Percentiles rank a stretch among this genome's conserved stretches.
Conservation (phyloP, 495 filamentous ascomycete species). For the Podospora pseudoanserina region DNA sequence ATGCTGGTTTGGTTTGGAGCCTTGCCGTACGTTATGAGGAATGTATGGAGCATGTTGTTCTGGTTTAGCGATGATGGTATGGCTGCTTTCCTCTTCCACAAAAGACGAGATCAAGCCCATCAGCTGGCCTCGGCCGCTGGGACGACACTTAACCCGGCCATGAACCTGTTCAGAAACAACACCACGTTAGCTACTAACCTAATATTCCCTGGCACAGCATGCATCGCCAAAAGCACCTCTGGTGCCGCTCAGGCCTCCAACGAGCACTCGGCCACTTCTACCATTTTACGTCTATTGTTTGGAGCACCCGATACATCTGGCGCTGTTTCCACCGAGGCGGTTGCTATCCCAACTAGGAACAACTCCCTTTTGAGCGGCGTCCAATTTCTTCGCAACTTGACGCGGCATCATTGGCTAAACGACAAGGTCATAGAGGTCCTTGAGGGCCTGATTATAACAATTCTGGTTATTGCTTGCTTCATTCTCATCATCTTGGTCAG, state of each 20-base stretch:
- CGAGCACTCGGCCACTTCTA: not conserved
- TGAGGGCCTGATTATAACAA: slow-evolving; percentile 89
- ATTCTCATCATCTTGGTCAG: slow-evolving; percentile 93
- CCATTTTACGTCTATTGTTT: not conserved
- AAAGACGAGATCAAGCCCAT: slow-evolving; percentile 9
- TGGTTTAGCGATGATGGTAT: slow-evolving; percentile 94
- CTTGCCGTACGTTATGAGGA: slow-evolving; percentile 86
- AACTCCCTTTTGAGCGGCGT: slow-evolving; percentile 67
- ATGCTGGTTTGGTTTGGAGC: slow-evolving; percentile 81
- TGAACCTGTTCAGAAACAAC: not conserved
- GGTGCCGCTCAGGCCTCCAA: not conserved
- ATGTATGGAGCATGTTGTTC: slow-evolving; percentile 87
- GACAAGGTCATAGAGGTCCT: slow-evolving; percentile 75
- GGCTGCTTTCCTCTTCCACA: slow-evolving; percentile 39
- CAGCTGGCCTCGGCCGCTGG: not conserved
- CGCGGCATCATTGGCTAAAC: slow-evolving; percentile 70
- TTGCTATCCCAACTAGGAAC: slow-evolving; percentile 8
- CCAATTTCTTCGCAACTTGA: slow-evolving; percentile 66
- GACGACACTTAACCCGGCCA: not conserved
- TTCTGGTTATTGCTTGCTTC: slow-evolving; percentile 84
- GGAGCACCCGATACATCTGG: slow-evolving; percentile 3
- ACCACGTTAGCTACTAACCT: not conserved
- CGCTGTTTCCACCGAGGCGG: slow-evolving; percentile 1
- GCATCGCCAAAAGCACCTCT: not conserved
- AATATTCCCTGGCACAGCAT: not conserved